phyloP scores from a whole-genome alignment of 148 eudicot species.

The Nepenthes mirabilis region DNA sequence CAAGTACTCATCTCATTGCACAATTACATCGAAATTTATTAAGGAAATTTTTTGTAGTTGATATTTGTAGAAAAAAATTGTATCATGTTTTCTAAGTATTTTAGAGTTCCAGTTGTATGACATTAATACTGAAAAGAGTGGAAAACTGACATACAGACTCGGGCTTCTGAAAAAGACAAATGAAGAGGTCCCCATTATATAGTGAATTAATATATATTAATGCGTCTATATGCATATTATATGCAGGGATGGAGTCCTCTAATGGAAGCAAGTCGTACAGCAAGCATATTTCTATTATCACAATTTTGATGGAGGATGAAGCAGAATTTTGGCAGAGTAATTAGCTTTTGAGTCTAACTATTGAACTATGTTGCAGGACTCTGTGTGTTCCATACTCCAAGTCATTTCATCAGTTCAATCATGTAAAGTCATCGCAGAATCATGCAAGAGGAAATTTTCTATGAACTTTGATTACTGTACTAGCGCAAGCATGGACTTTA shows the following conservation, averaged over 20 bases:
- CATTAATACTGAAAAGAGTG: constrained; percentile 20
- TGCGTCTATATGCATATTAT: constrained; percentile 64
- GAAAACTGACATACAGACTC: constrained; percentile 45
- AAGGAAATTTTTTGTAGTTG: constrained; percentile 2
- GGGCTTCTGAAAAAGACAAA: constrained; percentile 42
- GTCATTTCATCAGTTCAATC: constrained; percentile 66
- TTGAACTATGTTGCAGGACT: constrained; percentile 83
- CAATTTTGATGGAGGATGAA: constrained; percentile 82
- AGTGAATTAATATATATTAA: constrained; percentile 54
- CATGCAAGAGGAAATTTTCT: constrained; percentile 74
- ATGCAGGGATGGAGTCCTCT: constrained; percentile 96
- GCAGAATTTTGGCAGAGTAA: constrained; percentile 53
- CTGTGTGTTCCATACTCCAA: constrained; percentile 71
- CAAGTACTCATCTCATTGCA: constrained; percentile 6
- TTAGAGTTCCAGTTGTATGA: constrained; percentile 5
- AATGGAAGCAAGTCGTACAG: constrained; percentile 75
- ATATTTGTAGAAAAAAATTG: constrained; percentile 9
- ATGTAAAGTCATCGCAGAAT: constrained; percentile 82
- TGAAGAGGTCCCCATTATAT: constrained; percentile 22
- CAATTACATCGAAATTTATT: neutral
- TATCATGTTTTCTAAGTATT: constrained; percentile 9
- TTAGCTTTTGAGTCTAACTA: constrained; percentile 47
- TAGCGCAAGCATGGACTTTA: constrained; percentile 70
- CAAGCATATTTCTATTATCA: constrained; percentile 69
- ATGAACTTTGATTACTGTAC: constrained; percentile 91